Evolutionary conservation across 441 rosid genomes (phyloP).

Genomic region (Erodium trifolium): DNA sequence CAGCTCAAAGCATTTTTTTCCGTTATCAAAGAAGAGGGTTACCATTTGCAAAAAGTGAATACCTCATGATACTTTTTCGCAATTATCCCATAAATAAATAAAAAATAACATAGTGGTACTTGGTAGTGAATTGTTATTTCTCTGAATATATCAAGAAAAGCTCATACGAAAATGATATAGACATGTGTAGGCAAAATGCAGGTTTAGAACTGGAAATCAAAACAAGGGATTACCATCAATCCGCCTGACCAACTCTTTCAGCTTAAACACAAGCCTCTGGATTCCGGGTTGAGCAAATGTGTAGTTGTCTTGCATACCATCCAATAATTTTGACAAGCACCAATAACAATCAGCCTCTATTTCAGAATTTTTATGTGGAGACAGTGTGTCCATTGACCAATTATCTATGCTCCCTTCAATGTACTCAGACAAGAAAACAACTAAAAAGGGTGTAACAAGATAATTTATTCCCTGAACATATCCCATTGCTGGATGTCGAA

Average conservation of each 20-base stretch:
- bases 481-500: constrained; percentile 97
- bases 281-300: constrained; percentile 99
- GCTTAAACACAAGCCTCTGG: constrained; percentile 96
- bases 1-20: too few relatives aligned
- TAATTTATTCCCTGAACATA: constrained; percentile 98
- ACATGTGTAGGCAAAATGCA: background rate
- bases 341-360: constrained; percentile 96
- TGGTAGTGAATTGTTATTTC: background rate
- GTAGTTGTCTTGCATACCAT: constrained; percentile 99
- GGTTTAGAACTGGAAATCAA: background rate
- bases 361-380: constrained; percentile 53
- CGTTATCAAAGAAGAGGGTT: too few relatives aligned
- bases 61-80: too few relatives aligned
- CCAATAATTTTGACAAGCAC: constrained; percentile 91
- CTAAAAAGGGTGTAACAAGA: constrained; percentile 91
- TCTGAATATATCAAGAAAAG: background rate
- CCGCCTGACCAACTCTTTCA: constrained; percentile 87
- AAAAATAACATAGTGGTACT: too few relatives aligned
- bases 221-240: constrained; percentile 64
- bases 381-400: constrained; percentile 68
- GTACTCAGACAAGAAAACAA: constrained; percentile 83
- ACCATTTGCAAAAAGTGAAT: too few relatives aligned
- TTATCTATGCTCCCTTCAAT: constrained; percentile 64
- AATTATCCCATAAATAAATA: too few relatives aligned
- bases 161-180: background rate